phyloP scores from a whole-genome alignment of 2,329 filamentous ascomycete species.

The Fusarium annulatum region DNA sequence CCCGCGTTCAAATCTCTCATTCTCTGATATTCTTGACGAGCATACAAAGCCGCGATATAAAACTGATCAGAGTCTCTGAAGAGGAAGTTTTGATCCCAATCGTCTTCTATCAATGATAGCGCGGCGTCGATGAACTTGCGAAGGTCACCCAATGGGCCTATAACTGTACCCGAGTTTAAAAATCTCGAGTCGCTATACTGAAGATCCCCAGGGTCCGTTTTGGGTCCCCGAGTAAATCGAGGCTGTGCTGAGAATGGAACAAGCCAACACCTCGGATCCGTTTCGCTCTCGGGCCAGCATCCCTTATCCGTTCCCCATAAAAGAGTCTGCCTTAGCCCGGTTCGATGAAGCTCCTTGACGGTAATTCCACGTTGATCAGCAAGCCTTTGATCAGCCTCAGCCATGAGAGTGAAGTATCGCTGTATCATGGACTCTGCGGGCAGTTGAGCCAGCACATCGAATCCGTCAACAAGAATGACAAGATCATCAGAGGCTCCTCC shows the following conservation, averaged over 20 bases:
- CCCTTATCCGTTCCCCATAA: slow-evolving; percentile 40
- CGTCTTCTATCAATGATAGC: slow-evolving; percentile 14
- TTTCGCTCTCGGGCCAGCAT: slow-evolving; percentile 20
- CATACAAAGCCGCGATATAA: slow-evolving; percentile 36
- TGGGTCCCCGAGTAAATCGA: slow-evolving; percentile 32
- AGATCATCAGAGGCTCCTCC: slow-evolving; percentile 28
- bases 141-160: slow-evolving; percentile 38
- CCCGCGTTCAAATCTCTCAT: slow-evolving; percentile 24
- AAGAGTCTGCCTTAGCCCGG: slow-evolving; percentile 33
- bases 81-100: slow-evolving; percentile 10
- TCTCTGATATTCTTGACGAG: slow-evolving; percentile 40
- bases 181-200: slow-evolving; percentile 22
- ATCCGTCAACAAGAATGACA: slow-evolving; percentile 39
- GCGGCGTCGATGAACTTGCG: slow-evolving; percentile 32
- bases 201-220: slow-evolving; percentile 21
- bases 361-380: slow-evolving; percentile 35
- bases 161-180: slow-evolving; percentile 41
- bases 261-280: slow-evolving; percentile 36
- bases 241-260: slow-evolving; percentile 31
- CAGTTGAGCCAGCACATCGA: slow-evolving; percentile 41
- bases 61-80: slow-evolving; percentile 37
- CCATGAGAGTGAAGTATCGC: slow-evolving; percentile 34
- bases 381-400: slow-evolving; percentile 26
- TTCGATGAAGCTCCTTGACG: slow-evolving; percentile 26
- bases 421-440: slow-evolving; percentile 39